Evolutionary conservation across 2,329 filamentous ascomycete species (phyloP), one percentile per base, ranked within the genome.

Genomic region (Clarireedia monteithiana): DNA sequence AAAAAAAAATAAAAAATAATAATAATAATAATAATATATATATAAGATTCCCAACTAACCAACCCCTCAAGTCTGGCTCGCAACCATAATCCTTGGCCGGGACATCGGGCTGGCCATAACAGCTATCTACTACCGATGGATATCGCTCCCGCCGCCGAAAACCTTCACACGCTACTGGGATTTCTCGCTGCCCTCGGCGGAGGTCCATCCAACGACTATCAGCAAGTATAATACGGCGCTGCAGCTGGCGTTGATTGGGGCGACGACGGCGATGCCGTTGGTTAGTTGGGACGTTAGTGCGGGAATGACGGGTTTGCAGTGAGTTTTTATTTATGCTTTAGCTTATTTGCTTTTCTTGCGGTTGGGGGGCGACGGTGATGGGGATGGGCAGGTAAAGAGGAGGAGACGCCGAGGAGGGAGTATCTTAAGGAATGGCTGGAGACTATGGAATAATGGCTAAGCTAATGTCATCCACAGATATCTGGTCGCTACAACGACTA

Each of bases 141-240:
- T 96, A 62, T 95, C 89, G 2, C 79, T 99, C 5, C 94, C 94
- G 0, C 85, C 89, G 0, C 94, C 94, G 1, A 97, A 97, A 74
- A 97, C 94, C 0, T 89, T 96, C 72, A 74, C 81, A 17, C 79
- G 94, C 17, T 99, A 97, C 73, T 99, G 94, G 94, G 94, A 99
- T 72, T 97, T 99, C 69, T 92, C 88, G 3, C 79, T 99, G 14
- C 94, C 89, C 2, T 89, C 85, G 40, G 89, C 89, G 2, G 89
- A 94, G 72, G 89, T 95, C 5, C 86, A 83, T 58, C 89, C 89
- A 1, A 94, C 89, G 0, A 86, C 80, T 1, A 89, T 95, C 59
- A 91, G 86, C 72, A 95, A 95, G 75, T 85, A 91, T 72, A 99
- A 99, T 72, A 99, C 94, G 0, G 91, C 95, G 45, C 74, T 97